Evolutionary conservation across 2,329 filamentous ascomycete species (phyloP), one percentile per base, ranked within the genome.

Genomic region (Monosporascus sp.): DNA sequence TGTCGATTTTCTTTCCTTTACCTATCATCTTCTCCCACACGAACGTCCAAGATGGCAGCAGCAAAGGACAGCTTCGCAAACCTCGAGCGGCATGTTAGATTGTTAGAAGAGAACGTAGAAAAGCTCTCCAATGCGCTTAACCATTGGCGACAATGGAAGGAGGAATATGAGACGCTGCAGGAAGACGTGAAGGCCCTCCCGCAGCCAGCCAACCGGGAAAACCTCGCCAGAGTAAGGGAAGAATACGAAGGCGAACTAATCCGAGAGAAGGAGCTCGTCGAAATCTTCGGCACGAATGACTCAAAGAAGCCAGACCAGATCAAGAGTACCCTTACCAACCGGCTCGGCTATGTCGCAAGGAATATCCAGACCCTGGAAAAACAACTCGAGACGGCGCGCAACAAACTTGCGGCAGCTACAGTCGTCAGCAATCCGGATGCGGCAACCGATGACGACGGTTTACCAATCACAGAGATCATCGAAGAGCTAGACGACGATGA

Each of bases 401-500:
- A 86, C 56, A 87, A 87, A 63, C 74, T 93, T 48, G 82, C 84
- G 17, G 82, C 82, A 9, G 78, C 87, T 11, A 76, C 82, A 9
- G 73, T 84, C 3, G 70, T 83, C 44, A 80, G 78, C 52, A 78
- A 85, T 24, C 80, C 85, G 1, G 83, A 85, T 51, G 76, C 79
- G 14, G 41, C 41, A 45, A 77, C 75, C 50, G 84, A 88, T 55
- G 87, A 88, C 55, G 84, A 85, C 14, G 86, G 85, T 1, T 75
- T 91, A 50, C 89, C 91, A 0, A 81, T 97, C 54, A 92, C 88
- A 35, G 94, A 97, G 63, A 97, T 99, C 59, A 78, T 91, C 51
- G 94, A 99, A 71, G 85, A 96, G 72, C 76, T 97, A 24, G 94
- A 97, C 65, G 92, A 97, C 8, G 83, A 96, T 11, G 94, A 86